Conservation (phyloP, 2,329 filamentous ascomycete species). For the Pyricularia grisea region DNA sequence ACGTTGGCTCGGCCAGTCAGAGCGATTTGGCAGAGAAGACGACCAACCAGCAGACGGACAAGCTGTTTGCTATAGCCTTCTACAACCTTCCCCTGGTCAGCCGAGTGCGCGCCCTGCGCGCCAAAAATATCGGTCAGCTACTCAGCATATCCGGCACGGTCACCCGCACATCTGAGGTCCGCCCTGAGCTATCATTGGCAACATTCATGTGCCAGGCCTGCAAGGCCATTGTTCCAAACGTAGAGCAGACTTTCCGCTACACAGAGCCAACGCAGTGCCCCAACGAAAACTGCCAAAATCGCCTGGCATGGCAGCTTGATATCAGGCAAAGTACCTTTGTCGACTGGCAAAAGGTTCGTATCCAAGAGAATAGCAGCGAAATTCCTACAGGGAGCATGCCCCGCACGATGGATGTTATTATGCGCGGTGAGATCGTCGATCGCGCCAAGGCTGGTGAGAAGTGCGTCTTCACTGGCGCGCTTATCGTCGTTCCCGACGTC, state of each 20-base stretch:
- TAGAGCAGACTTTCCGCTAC: slow-evolving; percentile 96
- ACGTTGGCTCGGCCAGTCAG: slow-evolving; percentile 51
- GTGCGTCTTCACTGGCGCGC: slow-evolving; percentile 91
- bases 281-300: slow-evolving; percentile 78
- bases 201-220: slow-evolving; percentile 91
- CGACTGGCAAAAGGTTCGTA: slow-evolving; percentile 97
- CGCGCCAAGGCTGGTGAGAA: slow-evolving; percentile 96
- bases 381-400: slow-evolving; percentile 99
- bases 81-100: slow-evolving; percentile 88
- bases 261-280: slow-evolving; percentile 95
- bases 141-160: slow-evolving; percentile 95
- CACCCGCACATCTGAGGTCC: slow-evolving; percentile 91
- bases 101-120: slow-evolving; percentile 75
- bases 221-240: slow-evolving; percentile 73
- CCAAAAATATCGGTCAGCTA: slow-evolving; percentile 82
- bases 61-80: slow-evolving; percentile 86
- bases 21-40: slow-evolving; percentile 65
- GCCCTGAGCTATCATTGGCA: slow-evolving; percentile 83
- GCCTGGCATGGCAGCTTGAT: slow-evolving; percentile 90
- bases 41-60: slow-evolving; percentile 91
- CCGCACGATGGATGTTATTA: slow-evolving; percentile 91
- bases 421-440: slow-evolving; percentile 95
- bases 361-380: slow-evolving; percentile 97
- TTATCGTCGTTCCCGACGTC: slow-evolving; percentile 95
- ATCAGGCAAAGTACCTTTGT: slow-evolving; percentile 96